Conservation (phyloP, 495 filamentous ascomycete species). For the Penicillium daleae region DNA sequence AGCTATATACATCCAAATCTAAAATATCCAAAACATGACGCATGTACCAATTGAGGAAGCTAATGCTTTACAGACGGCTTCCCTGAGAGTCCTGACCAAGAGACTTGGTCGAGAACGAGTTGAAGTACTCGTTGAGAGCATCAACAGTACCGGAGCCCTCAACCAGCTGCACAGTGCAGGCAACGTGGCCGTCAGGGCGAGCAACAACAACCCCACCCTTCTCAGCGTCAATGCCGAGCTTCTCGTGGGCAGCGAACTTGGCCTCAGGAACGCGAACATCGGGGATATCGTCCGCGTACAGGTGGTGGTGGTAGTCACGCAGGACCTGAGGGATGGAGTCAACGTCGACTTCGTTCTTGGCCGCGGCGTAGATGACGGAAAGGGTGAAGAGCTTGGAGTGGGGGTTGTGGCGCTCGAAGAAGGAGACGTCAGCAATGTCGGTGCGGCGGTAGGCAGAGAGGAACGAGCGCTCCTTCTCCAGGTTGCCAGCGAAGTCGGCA, state of each 20-base stretch:
- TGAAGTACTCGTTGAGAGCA: conserved; percentile 83
- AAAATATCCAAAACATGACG: conserved; percentile 23
- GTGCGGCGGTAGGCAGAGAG: conserved; percentile 63
- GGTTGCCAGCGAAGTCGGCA: conserved; percentile 64
- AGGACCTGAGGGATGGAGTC: conserved; percentile 66
- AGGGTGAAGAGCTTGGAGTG: conserved; percentile 81
- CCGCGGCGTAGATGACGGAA: conserved; percentile 69
- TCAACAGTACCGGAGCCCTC: conserved; percentile 80
- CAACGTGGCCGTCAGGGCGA: conserved; percentile 84
- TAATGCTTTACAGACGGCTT: conserved; percentile 42
- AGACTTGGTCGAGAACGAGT: conserved; percentile 58
- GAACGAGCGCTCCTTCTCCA: conserved; percentile 70
- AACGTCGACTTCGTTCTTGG: conserved; percentile 68
- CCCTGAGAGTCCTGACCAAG: conserved; percentile 44
- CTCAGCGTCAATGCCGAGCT: conserved; percentile 78
- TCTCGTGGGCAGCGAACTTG: conserved; percentile 76
- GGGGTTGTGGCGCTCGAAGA: conserved; percentile 82
- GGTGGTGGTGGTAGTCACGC: conserved; percentile 75
- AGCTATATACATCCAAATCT: conserved; percentile 30
- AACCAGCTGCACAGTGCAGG: conserved; percentile 69
- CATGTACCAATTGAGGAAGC: not conserved
- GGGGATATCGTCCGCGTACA: conserved; percentile 86
- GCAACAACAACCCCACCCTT: conserved; percentile 80
- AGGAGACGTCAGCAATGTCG: conserved; percentile 65
- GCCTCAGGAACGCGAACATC: conserved; percentile 70